These are phyloP conservation scores for Thecamonas trahens DNA, from an alignment of 78 protist species.

Conservation along the genomic window DNA sequence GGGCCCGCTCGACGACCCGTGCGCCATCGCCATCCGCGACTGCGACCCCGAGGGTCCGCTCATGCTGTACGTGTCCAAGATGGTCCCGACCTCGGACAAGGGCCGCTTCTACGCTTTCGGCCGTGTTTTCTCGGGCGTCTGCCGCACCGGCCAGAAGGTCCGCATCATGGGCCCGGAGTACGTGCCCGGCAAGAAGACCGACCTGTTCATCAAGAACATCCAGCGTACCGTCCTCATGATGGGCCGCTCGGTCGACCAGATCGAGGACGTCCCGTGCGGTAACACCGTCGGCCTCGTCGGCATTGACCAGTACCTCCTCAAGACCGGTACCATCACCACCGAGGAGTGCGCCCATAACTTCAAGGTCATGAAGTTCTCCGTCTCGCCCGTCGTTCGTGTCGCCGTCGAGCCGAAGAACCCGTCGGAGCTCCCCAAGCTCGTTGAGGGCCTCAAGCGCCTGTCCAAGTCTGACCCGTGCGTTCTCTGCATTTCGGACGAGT, in stretches of 20 bases:
- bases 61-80: slow-evolving; percentile 97
- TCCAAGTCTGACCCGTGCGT: slow-evolving; percentile 95
- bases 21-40: slow-evolving; percentile 56
- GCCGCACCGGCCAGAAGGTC: slow-evolving; percentile 91
- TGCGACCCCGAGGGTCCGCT: slow-evolving; percentile 96
- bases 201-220: slow-evolving; percentile 87
- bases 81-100: slow-evolving; percentile 97
- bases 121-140: slow-evolving; percentile 98
- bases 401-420: slow-evolving; percentile 98
- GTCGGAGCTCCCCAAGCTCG: slow-evolving; percentile 93
- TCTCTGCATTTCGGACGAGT: slow-evolving; percentile 68
- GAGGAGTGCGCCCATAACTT: slow-evolving; percentile 84
- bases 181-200: slow-evolving; percentile 92
- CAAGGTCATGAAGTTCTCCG: slow-evolving; percentile 96
- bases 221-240: slow-evolving; percentile 98
- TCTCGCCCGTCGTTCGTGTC: slow-evolving; percentile 98
- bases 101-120: slow-evolving; percentile 99
- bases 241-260: slow-evolving; percentile 93
- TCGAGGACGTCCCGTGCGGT: slow-evolving; percentile 90
- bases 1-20: slow-evolving; percentile 89
- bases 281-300: slow-evolving; percentile 96
- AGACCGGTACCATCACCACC: slow-evolving; percentile 96
- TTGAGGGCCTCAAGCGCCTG: slow-evolving; percentile 97
- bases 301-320: slow-evolving; percentile 96
- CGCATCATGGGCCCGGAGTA: slow-evolving; percentile 97